Evolutionary conservation across 2,329 filamentous ascomycete species (phyloP), one percentile per base, ranked within the genome.

Genomic region (Pseudogymnoascus pannorum): DNA sequence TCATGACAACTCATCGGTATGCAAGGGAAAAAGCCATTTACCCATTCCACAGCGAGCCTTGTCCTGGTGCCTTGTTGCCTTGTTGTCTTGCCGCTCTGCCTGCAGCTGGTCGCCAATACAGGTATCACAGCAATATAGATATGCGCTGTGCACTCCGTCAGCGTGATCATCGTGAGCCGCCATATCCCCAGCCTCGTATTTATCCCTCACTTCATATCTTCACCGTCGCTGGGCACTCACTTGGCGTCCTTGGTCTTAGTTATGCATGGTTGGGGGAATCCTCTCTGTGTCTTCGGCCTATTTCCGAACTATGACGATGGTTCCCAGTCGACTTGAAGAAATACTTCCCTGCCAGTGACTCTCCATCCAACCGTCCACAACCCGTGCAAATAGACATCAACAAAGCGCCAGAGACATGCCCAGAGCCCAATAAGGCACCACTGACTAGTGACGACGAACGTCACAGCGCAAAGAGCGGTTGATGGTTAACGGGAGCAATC

Each of bases 231-330:
- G 44, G 44, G 44, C 44, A 26, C 44, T 51, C 24, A 5, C 22
- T 29, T n/a, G 44, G 44, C n/a, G n/a, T 29, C 5, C 24, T 11
- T 51, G 5, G 22, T 51, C 24, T 51, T n/a, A 29, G 9, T 29
- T 22, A 29, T 51, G 44, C 44, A 51, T 26, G 24, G 24, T 18
- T 29, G 44, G 16, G n/a, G 14, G 44, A 12, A 29, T 29, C 44
- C 22, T 51, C 12, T 6, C 20, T 24, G 40, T 5, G 14, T 16
- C 24, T 26, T 51, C 44, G 44, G 44, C 44, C 44, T 16, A 26
- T 51, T 51, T 51, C 44, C 44, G 44, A 51, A 11, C 44, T 51
- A 51, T 51, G 44, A 51, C 44, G 22, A 51, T 18, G 44, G n/a
- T 2, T 2, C 22, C 14, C 22, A 8, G 44, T 18, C 2, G 44